These are phyloP conservation scores for Ilyonectria destructans DNA, from an alignment of 2,329 filamentous ascomycete species.

Conservation along the genomic window DNA sequence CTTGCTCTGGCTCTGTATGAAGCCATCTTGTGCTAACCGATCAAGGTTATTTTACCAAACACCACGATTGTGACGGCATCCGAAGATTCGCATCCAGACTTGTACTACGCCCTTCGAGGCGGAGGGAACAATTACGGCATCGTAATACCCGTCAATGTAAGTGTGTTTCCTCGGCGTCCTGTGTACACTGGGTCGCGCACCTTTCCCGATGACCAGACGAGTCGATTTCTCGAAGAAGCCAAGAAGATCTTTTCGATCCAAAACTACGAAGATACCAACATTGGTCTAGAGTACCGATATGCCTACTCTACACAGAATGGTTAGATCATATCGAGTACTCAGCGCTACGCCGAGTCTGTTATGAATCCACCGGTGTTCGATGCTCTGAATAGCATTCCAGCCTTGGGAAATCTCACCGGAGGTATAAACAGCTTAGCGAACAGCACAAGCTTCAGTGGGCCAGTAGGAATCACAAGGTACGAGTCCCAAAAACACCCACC, in stretches of 20 bases:
- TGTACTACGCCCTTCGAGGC: conserved; percentile 73
- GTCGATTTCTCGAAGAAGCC: background rate
- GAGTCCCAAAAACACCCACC: background rate
- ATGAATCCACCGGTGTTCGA: background rate
- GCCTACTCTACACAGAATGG: background rate
- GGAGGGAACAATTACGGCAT: conserved; percentile 72
- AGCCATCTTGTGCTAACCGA: conserved; percentile 1
- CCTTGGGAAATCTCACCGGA: conserved; percentile 2
- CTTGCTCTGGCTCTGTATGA: background rate
- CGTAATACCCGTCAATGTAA: conserved; percentile 62
- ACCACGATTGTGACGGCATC: conserved; percentile 60
- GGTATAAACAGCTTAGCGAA: background rate
- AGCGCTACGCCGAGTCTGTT: background rate
- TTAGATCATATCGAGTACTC: background rate
- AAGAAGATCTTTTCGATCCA: background rate
- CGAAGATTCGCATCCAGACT: conserved; percentile 60
- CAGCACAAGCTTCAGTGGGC: conserved; percentile 7
- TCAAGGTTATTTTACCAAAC: conserved; percentile 60
- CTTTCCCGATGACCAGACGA: conserved; percentile 14
- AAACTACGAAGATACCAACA: background rate
- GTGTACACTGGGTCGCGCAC: conserved; percentile 15
- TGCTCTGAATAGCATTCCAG: background rate
- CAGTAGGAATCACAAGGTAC: background rate
- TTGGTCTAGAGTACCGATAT: background rate
- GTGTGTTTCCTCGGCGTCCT: conserved; percentile 18